phyloP scores from a whole-genome alignment of 1,284 basidiomycete species.

The Erythrobasidium hasegawianum region DNA sequence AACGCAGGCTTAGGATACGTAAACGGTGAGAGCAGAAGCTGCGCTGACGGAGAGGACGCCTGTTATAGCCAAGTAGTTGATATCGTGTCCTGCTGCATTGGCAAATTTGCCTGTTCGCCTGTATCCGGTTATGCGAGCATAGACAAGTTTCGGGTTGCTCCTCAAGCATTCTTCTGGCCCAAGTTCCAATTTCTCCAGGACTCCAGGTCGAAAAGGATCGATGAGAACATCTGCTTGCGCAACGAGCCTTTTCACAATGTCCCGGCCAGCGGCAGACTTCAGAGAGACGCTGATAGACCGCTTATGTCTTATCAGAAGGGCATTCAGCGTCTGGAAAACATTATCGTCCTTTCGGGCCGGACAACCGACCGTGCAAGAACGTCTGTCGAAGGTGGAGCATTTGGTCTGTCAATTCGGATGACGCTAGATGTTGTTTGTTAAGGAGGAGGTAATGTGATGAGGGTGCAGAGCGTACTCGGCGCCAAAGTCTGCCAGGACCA shows the following conservation, averaged over 20 bases:
- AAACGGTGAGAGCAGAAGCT: not conserved
- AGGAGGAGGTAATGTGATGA: not conserved
- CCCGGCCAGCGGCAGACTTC: conserved; percentile 61
- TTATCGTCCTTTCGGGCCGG: not conserved
- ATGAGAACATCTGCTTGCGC: conserved; percentile 68
- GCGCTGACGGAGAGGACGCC: conserved; percentile 65
- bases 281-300: conserved; percentile 66
- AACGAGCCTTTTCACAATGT: conserved; percentile 60
- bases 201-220: conserved; percentile 77
- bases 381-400: conserved; percentile 41
- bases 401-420: conserved; percentile 67
- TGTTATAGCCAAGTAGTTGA: conserved; percentile 79
- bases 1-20: not conserved
- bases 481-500: conserved; percentile 74
- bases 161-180: conserved; percentile 67
- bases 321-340: too few relatives aligned
- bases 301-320: conserved; percentile 62
- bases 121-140: conserved; percentile 50
- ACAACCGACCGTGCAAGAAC: conserved; percentile 34
- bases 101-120: conserved; percentile 44
- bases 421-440: conserved; percentile 52
- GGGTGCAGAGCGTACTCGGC: conserved; percentile 51
- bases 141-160: conserved; percentile 44
- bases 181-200: conserved; percentile 70
- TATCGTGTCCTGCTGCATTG: conserved; percentile 60